These are phyloP conservation scores for Krasilnikovozyma curviuscula DNA, from an alignment of 768 basidiomycete species.

Conservation along the genomic window DNA sequence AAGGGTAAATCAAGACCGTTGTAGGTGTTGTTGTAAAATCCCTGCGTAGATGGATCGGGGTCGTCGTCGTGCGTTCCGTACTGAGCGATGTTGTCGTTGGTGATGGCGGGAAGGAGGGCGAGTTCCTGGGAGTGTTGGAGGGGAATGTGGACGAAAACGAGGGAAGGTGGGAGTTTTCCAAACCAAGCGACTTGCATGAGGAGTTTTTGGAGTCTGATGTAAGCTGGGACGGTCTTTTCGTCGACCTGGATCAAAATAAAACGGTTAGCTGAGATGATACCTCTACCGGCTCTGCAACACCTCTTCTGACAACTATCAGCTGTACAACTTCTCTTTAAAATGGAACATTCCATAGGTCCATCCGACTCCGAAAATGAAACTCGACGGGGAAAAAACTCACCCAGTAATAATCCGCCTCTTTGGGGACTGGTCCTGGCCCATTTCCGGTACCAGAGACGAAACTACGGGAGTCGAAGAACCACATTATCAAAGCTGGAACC, in stretches of 20 bases:
- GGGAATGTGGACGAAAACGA: conserved; percentile 60
- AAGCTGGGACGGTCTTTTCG: conserved; percentile 38
- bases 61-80: conserved; percentile 28
- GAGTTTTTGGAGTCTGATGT: conserved; percentile 47
- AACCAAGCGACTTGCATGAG: conserved; percentile 42
- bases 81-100: conserved; percentile 24
- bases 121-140: conserved; percentile 31
- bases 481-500: conserved; percentile 40
- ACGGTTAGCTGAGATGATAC: conserved; percentile 20
- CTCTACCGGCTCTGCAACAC: no score
- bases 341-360: no score
- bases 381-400: no score
- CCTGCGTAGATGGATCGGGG: conserved; percentile 30
- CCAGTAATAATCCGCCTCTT: no score
- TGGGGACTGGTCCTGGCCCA: background rate
- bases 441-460: conserved; percentile 18
- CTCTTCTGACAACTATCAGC: no score
- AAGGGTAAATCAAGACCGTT: conserved; percentile 23
- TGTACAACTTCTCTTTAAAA: no score
- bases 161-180: conserved; percentile 26
- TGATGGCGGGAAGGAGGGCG: conserved; percentile 13
- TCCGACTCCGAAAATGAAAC: no score
- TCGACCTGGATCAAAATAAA: conserved; percentile 34
- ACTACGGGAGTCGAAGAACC: conserved; percentile 56
- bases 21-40: conserved; percentile 28